phyloP scores from a whole-genome alignment of 345 rosid genomes.

The Sonneratia alba region DNA sequence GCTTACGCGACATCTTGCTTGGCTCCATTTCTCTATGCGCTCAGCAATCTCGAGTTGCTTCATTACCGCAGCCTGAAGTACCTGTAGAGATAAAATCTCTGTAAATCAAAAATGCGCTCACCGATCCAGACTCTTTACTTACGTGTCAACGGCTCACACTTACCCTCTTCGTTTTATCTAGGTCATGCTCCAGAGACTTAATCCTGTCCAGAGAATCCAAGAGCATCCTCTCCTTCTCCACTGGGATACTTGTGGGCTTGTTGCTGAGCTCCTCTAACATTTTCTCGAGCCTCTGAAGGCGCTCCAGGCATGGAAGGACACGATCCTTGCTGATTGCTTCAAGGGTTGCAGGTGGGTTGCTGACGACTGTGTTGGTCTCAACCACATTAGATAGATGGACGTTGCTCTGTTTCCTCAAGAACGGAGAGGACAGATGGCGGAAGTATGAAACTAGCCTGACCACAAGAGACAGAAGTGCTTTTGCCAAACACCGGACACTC shows the following conservation, averaged over 20 bases:
- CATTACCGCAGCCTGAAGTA: slow-evolving; percentile 55
- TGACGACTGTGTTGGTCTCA: slow-evolving; percentile 20
- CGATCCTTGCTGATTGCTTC: slow-evolving; percentile 30
- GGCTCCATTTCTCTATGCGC: slow-evolving; percentile 44
- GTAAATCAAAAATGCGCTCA: not conserved
- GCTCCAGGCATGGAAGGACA: slow-evolving; percentile 58
- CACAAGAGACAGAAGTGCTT: slow-evolving; percentile 32
- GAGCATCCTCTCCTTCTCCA: slow-evolving; percentile 74
- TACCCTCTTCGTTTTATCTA: slow-evolving; percentile 83
- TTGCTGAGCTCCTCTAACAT: slow-evolving; percentile 45
- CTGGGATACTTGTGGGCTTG: slow-evolving; percentile 62
- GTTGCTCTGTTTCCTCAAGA: slow-evolving; percentile 47
- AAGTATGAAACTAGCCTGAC: slow-evolving; percentile 40
- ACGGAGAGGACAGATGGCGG: slow-evolving; percentile 23
- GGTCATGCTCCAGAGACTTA: slow-evolving; percentile 76
- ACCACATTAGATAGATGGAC: slow-evolving; percentile 34
- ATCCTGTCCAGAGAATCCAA: slow-evolving; percentile 77
- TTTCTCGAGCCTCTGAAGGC: slow-evolving; percentile 66
- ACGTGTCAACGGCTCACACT: slow-evolving; percentile 7
- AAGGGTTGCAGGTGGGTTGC: slow-evolving; percentile 11
- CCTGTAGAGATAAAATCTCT: slow-evolving; percentile 29
- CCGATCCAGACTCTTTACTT: no score
- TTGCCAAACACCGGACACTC: slow-evolving; percentile 22
- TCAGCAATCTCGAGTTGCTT: slow-evolving; percentile 73
- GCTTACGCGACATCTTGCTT: slow-evolving; percentile 61